Base-by-base conservation (phyloP, 371 early-diverging fungal species). In the Circinella umbellata region DNA sequence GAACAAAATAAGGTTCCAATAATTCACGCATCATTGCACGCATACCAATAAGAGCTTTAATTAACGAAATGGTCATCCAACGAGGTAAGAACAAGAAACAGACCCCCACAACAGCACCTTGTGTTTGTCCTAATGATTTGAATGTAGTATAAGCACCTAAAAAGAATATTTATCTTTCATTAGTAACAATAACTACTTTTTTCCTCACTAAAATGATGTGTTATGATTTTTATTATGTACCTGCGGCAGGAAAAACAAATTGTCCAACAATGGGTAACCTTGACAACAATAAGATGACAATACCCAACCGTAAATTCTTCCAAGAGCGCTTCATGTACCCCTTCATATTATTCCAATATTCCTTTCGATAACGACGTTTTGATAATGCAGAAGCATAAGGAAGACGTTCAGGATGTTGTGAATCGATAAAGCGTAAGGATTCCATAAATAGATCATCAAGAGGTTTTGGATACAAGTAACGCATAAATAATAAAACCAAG, bases 361-460 rank as follows among this genome's bases (percentile, higher is more conserved):
- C 73, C 34, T 76, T 80, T 17, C 76, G 76, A 61, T 78, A 81
- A 17, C 79, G 76, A 48, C 83, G 78, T 4, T 76, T 69, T 8
- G 77, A 70, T 10, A 89, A 61, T 0, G 80, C 78, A 0, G 81
- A 66, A 3, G 87, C 76, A 67, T 87, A 89, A 4, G 82, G 79
- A 9, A 78, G 75, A 14, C 85, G 70, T n/a, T 84, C 74, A 18
- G 83, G 80, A 60, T 85, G 74, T 0, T 63, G 66, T 4, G 72
- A 61, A 55, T 88, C 89, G 18, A 88, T 70, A 57, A 80, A 85
- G 17, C 74, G 65, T 34, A 91, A 38, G 1, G 86, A 85, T 57
- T 88, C 89, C 70, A 91, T 78, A 71, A 91, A 91, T 46, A 91
- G 77, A 36, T 85, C 84, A 63, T 91, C 90, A 64, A 91, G 71